Base-by-base conservation (phyloP, 306 rosid species). In the Vicia villosa region DNA sequence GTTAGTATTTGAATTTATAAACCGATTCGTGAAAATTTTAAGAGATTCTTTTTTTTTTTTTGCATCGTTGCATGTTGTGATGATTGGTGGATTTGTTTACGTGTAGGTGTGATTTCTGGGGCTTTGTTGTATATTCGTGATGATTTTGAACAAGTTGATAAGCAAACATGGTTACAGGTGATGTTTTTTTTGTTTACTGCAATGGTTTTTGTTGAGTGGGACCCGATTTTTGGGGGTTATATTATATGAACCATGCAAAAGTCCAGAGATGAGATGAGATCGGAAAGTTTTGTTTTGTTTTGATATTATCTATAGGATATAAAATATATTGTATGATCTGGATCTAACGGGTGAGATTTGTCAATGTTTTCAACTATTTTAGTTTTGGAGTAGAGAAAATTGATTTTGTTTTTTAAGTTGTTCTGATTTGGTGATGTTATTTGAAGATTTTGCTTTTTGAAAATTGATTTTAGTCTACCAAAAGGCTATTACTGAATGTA, bases 101-200 rank as follows among this genome's bases (percentile, higher is more conserved):
- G 19, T 56, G 38, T 26, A 92, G 96, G 96, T 77, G 98, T 90
- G 66, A 88, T 93, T 73, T 93, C 96, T 70, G 98, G 98, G 5
- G 98, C 98, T 15, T 73, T 93, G 82, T 77, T 90, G 11, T 90
- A 93, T 75, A 92, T 92, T 41, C 82, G 84, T 16, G 96, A 92
- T 15, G 91, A 90, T 45, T 90, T 92, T 38, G 59, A 41, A 1
- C 68, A 64, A 1, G 91, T 90, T 52, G 88, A 85, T 69, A 85
- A 71, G 85, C 83, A 86, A 32, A 90, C 96, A 84, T 88, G 96
- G 96, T 83, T 92, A 13, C 91, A 88, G 74, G 92, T 82, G 52
- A 55, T 34, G 10, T 7, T 60, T 64, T 47, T 17, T 14, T 30
- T 10, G 3, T 10, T 0, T 61, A 17, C 9, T 67, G 55, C 7